Conservation (phyloP, 192 early-diverging fungal genomes). For the Coemansia guatemalensis region DNA sequence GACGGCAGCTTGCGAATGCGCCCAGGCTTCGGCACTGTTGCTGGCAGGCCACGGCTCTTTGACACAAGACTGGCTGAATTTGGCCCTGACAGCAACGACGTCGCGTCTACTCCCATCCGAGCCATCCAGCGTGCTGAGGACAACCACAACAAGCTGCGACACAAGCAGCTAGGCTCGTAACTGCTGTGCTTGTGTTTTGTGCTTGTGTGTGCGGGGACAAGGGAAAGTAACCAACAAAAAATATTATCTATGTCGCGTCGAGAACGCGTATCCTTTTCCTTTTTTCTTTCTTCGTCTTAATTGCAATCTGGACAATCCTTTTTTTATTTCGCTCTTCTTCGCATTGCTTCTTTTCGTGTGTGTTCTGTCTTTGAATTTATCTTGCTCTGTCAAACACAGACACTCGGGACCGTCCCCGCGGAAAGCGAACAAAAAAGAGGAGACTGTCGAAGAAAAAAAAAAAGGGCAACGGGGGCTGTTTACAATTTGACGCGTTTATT, state of each 20-base stretch:
- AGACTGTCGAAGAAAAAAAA: background rate
- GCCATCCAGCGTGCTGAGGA: conserved; percentile 44
- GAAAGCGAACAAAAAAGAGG: too few relatives aligned
- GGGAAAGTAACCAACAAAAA: background rate
- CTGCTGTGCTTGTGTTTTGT: too few relatives aligned
- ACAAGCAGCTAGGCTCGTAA: background rate
- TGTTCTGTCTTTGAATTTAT: conserved; percentile 8
- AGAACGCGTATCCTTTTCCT: conserved; percentile 11
- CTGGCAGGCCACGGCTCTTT: conserved; percentile 1
- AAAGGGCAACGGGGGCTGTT: conserved; percentile 6
- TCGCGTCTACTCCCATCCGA: conserved; percentile 29
- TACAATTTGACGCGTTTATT: conserved; percentile 4
- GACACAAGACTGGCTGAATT: conserved; percentile 18
- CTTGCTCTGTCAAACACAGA: background rate
- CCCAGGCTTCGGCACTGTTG: conserved; percentile 21
- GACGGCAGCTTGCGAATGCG: conserved; percentile 46
- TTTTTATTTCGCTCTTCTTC: background rate
- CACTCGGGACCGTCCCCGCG: background rate
- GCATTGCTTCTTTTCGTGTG: background rate
- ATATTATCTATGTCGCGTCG: background rate
- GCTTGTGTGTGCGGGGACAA: background rate
- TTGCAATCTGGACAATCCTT: conserved; percentile 4
- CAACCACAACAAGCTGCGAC: conserved; percentile 27
- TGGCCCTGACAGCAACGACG: conserved; percentile 9
- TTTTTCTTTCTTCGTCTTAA: conserved; percentile 3